Evolutionary conservation across 306 rosid genomes (phyloP), one percentile per base, ranked within the genome.

Genomic region (Sechiopsis laciniata): DNA sequence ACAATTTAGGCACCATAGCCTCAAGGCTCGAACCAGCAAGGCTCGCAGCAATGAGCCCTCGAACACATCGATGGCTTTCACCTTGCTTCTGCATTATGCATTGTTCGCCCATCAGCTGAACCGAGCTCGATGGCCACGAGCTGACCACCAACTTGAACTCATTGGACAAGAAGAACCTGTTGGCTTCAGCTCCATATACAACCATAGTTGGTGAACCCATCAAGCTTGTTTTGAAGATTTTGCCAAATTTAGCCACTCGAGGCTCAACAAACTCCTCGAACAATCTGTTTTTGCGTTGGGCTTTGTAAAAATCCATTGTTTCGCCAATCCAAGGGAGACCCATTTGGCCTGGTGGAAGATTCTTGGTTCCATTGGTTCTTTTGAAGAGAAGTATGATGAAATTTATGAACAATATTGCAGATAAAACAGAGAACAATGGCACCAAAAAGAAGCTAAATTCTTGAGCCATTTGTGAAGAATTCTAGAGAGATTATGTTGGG

Each of bases 81-180:
- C 95, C 87, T 22, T 88, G 86, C 62, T 87, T 88, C 77, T 87
- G 88, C 96, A 92, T 90, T 71, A 90, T 90, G 0, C 88, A 90
- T 79, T 90, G 80, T 50, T 63, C 82, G 58, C 96, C 97, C 97
- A 92, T 90, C 78, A 90, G 90, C 83, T 92, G 86, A 75, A 92
- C 92, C 10, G 91, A 80, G 6, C 90, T 70, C 13, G 93, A 83
- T 66, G 97, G 97, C 97, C 96, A 90, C 16, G 96, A 88, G 76
- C 96, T 90, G 70, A 87, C 81, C 74, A 90, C 97, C 75, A 87
- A 74, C 85, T 92, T 90, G 79, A 92, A 92, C 86, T 92, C 96
- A 70, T 87, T 90, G 3, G 93, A 87, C 62, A 90, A 12, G 52
- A 92, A 37, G 52, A 87, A 92, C 3, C 74, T 84, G 10, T 92